phyloP scores from a whole-genome alignment of 495 filamentous ascomycete species.

The Hamigera avellanea region DNA sequence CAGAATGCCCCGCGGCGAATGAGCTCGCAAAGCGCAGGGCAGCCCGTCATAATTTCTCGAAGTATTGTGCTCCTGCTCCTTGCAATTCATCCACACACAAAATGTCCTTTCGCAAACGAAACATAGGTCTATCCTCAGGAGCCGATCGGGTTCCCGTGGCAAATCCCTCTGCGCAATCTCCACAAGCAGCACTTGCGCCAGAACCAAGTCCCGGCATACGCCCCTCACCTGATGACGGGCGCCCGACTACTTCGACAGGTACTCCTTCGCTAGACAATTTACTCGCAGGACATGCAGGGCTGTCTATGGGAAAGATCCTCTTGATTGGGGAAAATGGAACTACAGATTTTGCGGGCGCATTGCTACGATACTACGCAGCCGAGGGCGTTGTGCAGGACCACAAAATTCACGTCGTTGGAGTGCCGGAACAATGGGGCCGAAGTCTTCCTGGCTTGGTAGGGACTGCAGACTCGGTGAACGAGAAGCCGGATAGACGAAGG shows the following conservation, averaged over 20 bases:
- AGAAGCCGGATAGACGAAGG: slow-evolving; percentile 19
- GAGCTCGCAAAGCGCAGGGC: no score
- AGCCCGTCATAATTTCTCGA: no score
- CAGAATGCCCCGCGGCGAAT: slow-evolving; percentile 11
- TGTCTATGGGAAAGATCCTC: slow-evolving; percentile 69
- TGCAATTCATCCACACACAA: slow-evolving; percentile 1
- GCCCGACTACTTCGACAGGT: slow-evolving; percentile 83
- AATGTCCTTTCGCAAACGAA: slow-evolving; percentile 90
- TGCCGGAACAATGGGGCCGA: slow-evolving; percentile 66
- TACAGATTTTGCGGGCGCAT: slow-evolving; percentile 79
- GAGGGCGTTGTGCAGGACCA: slow-evolving; percentile 92
- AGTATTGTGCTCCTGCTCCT: background rate
- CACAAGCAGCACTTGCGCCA: slow-evolving; percentile 17
- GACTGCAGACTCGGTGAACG: slow-evolving; percentile 30
- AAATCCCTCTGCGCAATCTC: slow-evolving; percentile 18
- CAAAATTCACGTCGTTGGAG: slow-evolving; percentile 70
- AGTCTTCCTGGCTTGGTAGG: slow-evolving; percentile 67
- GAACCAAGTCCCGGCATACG: slow-evolving; percentile 55
- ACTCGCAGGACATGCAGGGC: slow-evolving; percentile 78
- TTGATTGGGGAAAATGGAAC: slow-evolving; percentile 88
- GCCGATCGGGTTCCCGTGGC: slow-evolving; percentile 19
- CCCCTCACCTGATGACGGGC: slow-evolving; percentile 81
- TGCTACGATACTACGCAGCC: slow-evolving; percentile 83
- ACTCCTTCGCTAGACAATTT: slow-evolving; percentile 73
- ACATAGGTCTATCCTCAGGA: slow-evolving; percentile 51